Conservation (phyloP, 352 stramenopile genomes). For the Pythium guiyangense region DNA sequence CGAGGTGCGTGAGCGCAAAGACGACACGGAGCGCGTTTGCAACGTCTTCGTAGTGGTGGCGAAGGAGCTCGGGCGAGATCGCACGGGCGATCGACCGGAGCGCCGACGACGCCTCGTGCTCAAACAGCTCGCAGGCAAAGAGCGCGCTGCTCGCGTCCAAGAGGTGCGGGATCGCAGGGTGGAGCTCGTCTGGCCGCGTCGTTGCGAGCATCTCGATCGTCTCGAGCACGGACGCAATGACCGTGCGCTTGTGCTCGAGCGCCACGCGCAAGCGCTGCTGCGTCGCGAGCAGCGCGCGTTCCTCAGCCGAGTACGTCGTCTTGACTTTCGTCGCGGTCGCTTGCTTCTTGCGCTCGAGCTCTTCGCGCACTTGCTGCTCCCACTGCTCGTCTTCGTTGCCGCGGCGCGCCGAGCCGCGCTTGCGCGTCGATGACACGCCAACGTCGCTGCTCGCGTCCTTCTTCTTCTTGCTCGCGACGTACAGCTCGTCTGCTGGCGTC, state of each 20-base stretch:
- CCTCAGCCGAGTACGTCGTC: constrained; percentile 37
- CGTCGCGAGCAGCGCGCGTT: constrained; percentile 49
- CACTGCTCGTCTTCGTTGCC: constrained; percentile 83
- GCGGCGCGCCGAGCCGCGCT: constrained; percentile 27
- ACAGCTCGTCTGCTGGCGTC: constrained; percentile 73
- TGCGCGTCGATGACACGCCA: constrained; percentile 12
- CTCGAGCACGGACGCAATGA: constrained; percentile 54
- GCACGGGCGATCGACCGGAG: constrained; percentile 48
- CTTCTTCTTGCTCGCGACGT: constrained; percentile 56
- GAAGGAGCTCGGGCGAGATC: constrained; percentile 61
- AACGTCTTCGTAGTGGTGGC: constrained; percentile 61
- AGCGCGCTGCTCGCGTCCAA: constrained; percentile 45
- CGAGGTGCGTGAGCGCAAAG: constrained; percentile 35
- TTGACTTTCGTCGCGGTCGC: constrained; percentile 34
- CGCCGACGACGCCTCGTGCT: constrained; percentile 24
- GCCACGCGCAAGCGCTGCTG: constrained; percentile 55
- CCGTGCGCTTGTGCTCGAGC: constrained; percentile 33
- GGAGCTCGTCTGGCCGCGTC: constrained; percentile 58
- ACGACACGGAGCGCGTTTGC: constrained; percentile 51
- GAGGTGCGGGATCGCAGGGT: constrained; percentile 65
- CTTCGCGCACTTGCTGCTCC: constrained; percentile 80
- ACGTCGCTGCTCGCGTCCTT: constrained; percentile 7
- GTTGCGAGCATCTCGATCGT: constrained; percentile 53
- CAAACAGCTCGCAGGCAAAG: constrained; percentile 59
- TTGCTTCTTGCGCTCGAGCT: constrained; percentile 68